Base-by-base conservation (phyloP, 345 rosid species). In the Rhodamnia rubescens region DNA sequence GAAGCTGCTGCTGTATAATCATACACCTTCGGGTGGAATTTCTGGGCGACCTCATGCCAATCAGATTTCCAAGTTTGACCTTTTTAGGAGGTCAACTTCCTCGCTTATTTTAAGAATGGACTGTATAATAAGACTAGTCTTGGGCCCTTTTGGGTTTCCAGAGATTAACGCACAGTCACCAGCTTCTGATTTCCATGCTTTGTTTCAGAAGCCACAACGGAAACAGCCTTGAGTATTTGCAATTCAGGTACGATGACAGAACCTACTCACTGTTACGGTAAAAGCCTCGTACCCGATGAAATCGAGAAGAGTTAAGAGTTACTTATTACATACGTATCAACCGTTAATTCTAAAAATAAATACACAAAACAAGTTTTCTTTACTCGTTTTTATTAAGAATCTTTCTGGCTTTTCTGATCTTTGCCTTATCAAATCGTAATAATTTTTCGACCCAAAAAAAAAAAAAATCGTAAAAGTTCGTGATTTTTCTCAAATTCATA, bases 201-300 rank as follows among this genome's bases (percentile, higher is more conserved):
- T 36, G 24, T 36, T 18, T 36, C 24, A 18, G 18, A 64, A 64
- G 75, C 22, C 44, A 64, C 75, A 32, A 8, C 7, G 75, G 12
- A 9, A 69, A 32, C 1, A 5, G 14, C 18, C 44, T 20, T 4
- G 5, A 32, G 47, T 44, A 32, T 8, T n/a, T n/a, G n/a, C n/a
- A n/a, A 69, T 36, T 36, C 20, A 9, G 24, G 2, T 36, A 9
- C 11, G 20, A 21, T 22, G 36, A 18, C 5, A n/a, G 47, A 36
- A 18, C 42, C 13, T 7, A 36, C 13, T 16, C 15, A 0, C 54
- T 18, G 21, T 1, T 0, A 18, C n/a, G 74, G 29, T 61, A 3
- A 29, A 61, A 3, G 15, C 29, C 22, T 29, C 11, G 15, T 27
- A 1, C 18, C 5, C 0, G 0, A 7, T 2, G 8, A 27, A 29